A percentile compares a stretch with the other conserved stretches of the same genome.
phyloP scores from a whole-genome alignment of 164 flowering plant species.

The Litsea cubeba region DNA sequence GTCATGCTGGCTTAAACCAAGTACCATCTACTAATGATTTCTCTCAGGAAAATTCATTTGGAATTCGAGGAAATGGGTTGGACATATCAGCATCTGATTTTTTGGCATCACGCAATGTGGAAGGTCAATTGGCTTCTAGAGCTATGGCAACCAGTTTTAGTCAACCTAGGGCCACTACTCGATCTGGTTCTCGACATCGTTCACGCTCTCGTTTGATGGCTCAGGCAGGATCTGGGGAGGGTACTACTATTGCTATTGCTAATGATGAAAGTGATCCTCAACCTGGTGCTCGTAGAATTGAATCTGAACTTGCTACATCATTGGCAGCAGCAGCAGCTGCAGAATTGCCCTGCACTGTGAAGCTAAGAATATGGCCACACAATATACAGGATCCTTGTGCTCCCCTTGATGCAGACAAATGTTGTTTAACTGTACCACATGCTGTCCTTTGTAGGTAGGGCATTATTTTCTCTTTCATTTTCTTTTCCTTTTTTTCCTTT shows the following conservation, averaged over 20 bases:
- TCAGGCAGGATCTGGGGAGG: slow-evolving; percentile 36
- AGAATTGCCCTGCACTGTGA: slow-evolving; percentile 95
- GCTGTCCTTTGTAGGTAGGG: slow-evolving; percentile 97
- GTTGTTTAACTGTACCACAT: slow-evolving; percentile 82
- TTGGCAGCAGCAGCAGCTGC: slow-evolving; percentile 84
- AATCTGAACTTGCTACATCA: slow-evolving; percentile 73
- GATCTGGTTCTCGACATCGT: slow-evolving; percentile 50
- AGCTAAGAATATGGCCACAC: slow-evolving; percentile 86
- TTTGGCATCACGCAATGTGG: slow-evolving; percentile 18
- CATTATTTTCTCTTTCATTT: not conserved
- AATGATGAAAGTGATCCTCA: slow-evolving; percentile 48
- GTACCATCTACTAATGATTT: slow-evolving; percentile 29
- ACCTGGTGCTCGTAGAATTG: slow-evolving; percentile 49
- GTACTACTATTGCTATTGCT: slow-evolving; percentile 20
- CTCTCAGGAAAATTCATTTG: slow-evolving; percentile 32
- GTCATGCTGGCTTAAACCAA: slow-evolving; percentile 54
- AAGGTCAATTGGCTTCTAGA: slow-evolving; percentile 27
- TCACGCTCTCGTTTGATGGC: slow-evolving; percentile 39
- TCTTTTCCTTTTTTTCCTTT: too few relatives aligned
- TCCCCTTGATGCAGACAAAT: slow-evolving; percentile 56
- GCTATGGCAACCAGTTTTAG: slow-evolving; percentile 21
- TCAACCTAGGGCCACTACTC: slow-evolving; percentile 36
- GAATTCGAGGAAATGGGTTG: slow-evolving; percentile 20
- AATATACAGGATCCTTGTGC: slow-evolving; percentile 78
- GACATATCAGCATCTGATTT: slow-evolving; percentile 18